phyloP scores from a whole-genome alignment of 1,284 basidiomycete genomes.

The Apiotrichum sp. region DNA sequence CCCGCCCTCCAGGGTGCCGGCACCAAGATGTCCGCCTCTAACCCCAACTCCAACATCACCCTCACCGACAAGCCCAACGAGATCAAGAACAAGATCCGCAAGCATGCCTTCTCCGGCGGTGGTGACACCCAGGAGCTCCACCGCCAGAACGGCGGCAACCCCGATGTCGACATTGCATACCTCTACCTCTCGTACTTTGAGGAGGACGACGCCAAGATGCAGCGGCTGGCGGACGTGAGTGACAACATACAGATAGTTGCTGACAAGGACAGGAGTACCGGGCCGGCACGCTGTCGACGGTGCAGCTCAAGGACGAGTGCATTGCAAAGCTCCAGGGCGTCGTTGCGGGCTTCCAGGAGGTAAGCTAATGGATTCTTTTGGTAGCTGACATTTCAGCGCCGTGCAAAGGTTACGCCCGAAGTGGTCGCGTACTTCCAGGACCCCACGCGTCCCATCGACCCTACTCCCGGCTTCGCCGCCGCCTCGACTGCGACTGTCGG shows the following conservation, averaged over 20 bases:
- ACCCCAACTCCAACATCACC: conserved; percentile 83
- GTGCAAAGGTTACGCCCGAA: conserved; percentile 74
- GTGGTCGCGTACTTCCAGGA: conserved; percentile 78
- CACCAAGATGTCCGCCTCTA: conserved; percentile 97
- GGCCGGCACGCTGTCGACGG: conserved; percentile 77
- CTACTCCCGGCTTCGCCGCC: conserved; percentile 20
- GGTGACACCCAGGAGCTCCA: conserved; percentile 91
- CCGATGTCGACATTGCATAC: conserved; percentile 93
- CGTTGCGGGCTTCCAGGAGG: conserved; percentile 85
- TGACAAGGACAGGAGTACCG: conserved; percentile 68
- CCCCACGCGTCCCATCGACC: conserved; percentile 68
- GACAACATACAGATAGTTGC: not conserved
- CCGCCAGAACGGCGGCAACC: conserved; percentile 76
- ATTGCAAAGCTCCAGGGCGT: conserved; percentile 79
- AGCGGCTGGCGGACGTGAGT: conserved; percentile 65
- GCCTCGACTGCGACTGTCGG: not conserved
- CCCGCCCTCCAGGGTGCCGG: conserved; percentile 95
- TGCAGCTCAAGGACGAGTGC: conserved; percentile 86
- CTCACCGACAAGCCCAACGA: conserved; percentile 90
- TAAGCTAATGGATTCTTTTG: conserved; percentile 39
- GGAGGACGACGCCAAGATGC: conserved; percentile 85
- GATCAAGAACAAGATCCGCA: conserved; percentile 97
- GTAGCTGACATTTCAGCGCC: conserved; percentile 54
- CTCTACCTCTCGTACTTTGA: conserved; percentile 97
- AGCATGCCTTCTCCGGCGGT: conserved; percentile 84